A percentile compares a stretch with the other conserved stretches of the same genome.
Evolutionary conservation across 2,329 filamentous ascomycete genomes (phyloP).

Genomic region (Penicillium verrucosum): DNA sequence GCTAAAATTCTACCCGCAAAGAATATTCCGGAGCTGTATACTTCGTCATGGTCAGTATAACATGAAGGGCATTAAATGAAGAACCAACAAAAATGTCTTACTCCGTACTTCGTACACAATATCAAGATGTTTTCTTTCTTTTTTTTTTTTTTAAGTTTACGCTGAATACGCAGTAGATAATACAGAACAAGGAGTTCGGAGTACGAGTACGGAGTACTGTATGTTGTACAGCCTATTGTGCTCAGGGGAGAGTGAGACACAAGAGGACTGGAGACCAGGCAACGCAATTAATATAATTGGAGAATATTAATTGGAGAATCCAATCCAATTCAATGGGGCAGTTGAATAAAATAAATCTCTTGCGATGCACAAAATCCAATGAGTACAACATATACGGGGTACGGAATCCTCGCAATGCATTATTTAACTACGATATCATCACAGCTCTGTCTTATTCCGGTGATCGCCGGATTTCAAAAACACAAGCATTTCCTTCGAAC

Average conservation of each 20-base stretch:
- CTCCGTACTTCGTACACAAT: not conserved
- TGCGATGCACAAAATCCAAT: too few species aligned
- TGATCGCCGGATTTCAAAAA: slow-evolving; percentile 8
- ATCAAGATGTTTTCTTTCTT: too few species aligned
- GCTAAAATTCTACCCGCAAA: not conserved
- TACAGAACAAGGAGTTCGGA: too few species aligned
- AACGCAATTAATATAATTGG: not conserved
- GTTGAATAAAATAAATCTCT: not conserved
- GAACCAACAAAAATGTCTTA: not conserved
- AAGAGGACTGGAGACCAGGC: not conserved
- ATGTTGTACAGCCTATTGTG: not conserved
- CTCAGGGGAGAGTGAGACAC: not conserved
- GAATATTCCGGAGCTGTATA: not conserved
- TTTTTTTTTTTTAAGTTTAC: not conserved
- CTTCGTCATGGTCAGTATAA: not conserved
- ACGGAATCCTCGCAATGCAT: not conserved
- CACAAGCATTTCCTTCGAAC: slow-evolving; percentile 12
- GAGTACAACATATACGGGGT: too few species aligned
- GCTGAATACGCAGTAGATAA: not conserved
- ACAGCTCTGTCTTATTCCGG: not conserved
- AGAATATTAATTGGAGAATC: not conserved
- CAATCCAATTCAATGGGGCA: not conserved
- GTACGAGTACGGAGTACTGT: too few species aligned
- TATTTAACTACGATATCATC: not conserved
- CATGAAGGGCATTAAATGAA: too few species aligned